Evolutionary conservation across 495 filamentous ascomycete genomes (phyloP), one percentile per base, ranked within the genome.

Genomic region (Tetracladium marchalianum): DNA sequence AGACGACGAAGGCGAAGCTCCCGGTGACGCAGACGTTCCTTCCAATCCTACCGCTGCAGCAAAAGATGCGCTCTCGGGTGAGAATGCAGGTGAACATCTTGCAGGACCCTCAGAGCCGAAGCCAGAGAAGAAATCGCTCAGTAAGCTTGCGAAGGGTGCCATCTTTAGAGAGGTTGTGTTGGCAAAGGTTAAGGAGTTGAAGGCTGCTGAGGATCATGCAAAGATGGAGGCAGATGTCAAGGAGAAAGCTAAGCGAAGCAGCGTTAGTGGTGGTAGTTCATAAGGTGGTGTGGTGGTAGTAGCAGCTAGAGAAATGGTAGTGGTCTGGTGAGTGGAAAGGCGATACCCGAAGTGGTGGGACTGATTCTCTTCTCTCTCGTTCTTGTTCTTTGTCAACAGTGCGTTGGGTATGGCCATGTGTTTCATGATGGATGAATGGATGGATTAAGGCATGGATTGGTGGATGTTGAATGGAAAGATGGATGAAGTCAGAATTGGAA

Each of bases 151-250:
- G 49, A 86, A 85, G 58, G 82, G 85, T 24, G 92, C 87, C 22
- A 96, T 97, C 59, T 97, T 98, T 76, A 76, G 87, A 47, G 92
- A 96, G 60, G 87, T 98, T n/a, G 93, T 97, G 1, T 70, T 98
- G 13, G 93, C 92, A 41, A 97, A 97, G 69, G 89, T 96, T 17
- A 77, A 84, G 35, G 90, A 98, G 62, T 83, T 84, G 75, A 96
- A 94, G 74, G 82, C 87, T 52, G 70, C 82, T 47, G 85, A 95
- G 58, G 80, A 89, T 63, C 76, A 78, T 31, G 68, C 80, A 52
- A 79, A 79, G 63, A 65, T 83, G 5, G 79, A 81, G 55, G 77
- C 72, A 50, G 73, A 75, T 46, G 67, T 59, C 6, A 59, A 67
- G 53, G 64, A 62, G 42, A 67, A 70, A 40, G 68, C 65, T 16